phyloP scores from a whole-genome alignment of 169 alveolate genomes.

The Plasmodium gonderi region DNA sequence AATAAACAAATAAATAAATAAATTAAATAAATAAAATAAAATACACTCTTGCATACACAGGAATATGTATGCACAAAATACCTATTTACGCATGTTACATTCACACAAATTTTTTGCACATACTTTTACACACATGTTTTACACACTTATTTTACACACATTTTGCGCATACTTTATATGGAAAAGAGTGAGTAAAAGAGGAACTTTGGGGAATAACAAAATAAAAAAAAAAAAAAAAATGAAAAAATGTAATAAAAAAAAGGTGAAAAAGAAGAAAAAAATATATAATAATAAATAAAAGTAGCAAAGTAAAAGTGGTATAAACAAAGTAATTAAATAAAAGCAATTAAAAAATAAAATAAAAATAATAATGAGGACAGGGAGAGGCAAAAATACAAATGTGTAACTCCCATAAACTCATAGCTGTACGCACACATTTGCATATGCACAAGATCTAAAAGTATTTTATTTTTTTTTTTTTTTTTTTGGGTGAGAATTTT shows the following conservation, averaged over 20 bases:
- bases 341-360: no score
- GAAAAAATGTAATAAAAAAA: neutral
- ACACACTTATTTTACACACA: neutral
- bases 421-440: constrained; percentile 46
- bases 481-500: neutral
- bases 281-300: no score
- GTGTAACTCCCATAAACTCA: constrained; percentile 15
- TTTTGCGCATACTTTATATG: neutral
- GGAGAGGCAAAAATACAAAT: neutral
- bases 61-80: neutral
- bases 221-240: neutral
- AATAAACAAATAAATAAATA: no score
- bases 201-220: no score
- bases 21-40: neutral
- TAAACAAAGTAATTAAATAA: no score
- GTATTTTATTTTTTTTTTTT: neutral
- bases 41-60: neutral
- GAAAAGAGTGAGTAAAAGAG: neutral
- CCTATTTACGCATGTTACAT: neutral
- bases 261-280: neutral
- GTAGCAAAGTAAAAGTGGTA: no score
- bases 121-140: neutral
- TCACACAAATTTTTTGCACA: neutral
- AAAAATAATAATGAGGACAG: neutral
- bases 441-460: constrained; percentile 39